phyloP scores from a whole-genome alignment of 306 rosid genomes.

The Delonix regia region DNA sequence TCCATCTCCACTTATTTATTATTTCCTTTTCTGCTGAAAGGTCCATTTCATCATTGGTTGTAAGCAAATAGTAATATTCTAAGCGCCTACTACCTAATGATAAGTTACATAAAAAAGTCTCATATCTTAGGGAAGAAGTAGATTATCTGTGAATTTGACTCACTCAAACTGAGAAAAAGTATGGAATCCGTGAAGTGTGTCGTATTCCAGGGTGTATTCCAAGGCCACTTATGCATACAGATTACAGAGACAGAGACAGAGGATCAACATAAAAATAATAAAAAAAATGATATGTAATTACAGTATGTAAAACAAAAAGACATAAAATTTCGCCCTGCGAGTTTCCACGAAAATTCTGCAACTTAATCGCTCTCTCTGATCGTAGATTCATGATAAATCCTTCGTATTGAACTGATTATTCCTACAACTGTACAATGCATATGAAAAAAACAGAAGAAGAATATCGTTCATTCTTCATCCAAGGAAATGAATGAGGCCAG shows the following conservation, averaged over 20 bases:
- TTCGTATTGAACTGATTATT: conserved; percentile 50
- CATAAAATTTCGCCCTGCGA: conserved; percentile 44
- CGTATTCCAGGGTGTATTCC: conserved; percentile 46
- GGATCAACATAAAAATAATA: conserved; percentile 43
- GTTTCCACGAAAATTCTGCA: conserved; percentile 43
- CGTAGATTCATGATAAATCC: conserved; percentile 48
- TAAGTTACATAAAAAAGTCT: neutral
- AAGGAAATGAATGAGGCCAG: conserved; percentile 1
- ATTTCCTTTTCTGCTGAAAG: neutral
- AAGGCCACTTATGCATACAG: conserved; percentile 57
- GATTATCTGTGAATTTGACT: conserved; percentile 44
- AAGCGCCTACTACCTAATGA: neutral
- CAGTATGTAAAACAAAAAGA: conserved; percentile 61
- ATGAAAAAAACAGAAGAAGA: neutral
- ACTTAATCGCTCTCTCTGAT: conserved; percentile 50
- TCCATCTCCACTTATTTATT: neutral
- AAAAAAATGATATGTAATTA: conserved; percentile 65
- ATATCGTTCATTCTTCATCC: neutral
- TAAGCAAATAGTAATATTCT: neutral
- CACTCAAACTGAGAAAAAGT: conserved; percentile 32
- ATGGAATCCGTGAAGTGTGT: conserved; percentile 41
- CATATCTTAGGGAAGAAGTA: conserved; percentile 3
- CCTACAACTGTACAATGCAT: conserved; percentile 63
- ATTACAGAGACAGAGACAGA: conserved; percentile 18
- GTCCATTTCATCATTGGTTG: conserved; percentile 14